Evolutionary conservation across 2,329 filamentous ascomycete genomes (phyloP).

Genomic region (Fusarium transvaalense): DNA sequence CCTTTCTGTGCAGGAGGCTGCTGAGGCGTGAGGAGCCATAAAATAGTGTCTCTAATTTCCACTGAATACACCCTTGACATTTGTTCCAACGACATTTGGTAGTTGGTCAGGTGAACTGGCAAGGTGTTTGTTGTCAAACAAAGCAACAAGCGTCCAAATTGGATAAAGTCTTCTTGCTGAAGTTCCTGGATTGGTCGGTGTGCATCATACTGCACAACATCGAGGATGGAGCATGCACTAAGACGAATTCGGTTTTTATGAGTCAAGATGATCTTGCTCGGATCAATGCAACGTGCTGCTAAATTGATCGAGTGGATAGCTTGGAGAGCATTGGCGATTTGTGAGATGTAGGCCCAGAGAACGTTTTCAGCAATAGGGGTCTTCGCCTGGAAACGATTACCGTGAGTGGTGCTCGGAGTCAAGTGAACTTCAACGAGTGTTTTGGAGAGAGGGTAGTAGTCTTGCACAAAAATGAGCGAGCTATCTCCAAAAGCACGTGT

Average conservation of each 20-base stretch:
- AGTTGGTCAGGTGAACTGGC: constrained; percentile 67
- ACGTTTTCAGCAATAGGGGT: constrained; percentile 74
- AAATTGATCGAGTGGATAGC: constrained; percentile 84
- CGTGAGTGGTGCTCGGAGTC: constrained; percentile 54
- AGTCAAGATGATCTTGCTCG: constrained; percentile 90
- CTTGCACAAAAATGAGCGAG: constrained; percentile 92
- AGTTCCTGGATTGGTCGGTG: constrained; percentile 77
- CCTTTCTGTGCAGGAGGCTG: constrained; percentile 70
- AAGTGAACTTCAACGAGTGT: constrained; percentile 89
- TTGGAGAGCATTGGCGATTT: constrained; percentile 89
- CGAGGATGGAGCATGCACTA: constrained; percentile 88
- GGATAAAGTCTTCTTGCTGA: constrained; percentile 87
- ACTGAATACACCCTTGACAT: constrained; percentile 81
- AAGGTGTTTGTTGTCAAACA: constrained; percentile 79
- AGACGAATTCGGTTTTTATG: constrained; percentile 91
- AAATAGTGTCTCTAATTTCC: constrained; percentile 81
- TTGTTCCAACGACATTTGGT: constrained; percentile 79
- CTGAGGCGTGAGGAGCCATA: constrained; percentile 82
- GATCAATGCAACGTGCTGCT: constrained; percentile 86
- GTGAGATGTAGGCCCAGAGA: constrained; percentile 92
- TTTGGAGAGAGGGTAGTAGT: constrained; percentile 92
- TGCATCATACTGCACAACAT: constrained; percentile 86
- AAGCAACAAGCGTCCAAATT: constrained; percentile 88
- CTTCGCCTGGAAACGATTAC: constrained; percentile 61
- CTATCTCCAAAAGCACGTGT: constrained; percentile 93